phyloP scores from a whole-genome alignment of 805 yeast genomes.

The Cyberlindnera amylophila region DNA sequence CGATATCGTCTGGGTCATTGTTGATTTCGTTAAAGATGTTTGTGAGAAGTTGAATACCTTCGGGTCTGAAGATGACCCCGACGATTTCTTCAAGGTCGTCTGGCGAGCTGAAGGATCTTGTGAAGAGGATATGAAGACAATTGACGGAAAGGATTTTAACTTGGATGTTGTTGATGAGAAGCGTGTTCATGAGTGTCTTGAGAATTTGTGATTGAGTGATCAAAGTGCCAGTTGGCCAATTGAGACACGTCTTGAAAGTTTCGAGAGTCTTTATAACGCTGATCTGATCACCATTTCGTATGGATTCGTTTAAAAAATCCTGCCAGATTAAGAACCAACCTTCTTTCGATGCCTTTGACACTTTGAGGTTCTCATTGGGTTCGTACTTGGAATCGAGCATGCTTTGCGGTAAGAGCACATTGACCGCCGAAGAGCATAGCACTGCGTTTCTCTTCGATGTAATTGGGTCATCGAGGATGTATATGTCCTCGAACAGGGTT shows the following conservation, averaged over 20 bases:
- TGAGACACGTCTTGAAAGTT: slow-evolving; percentile 82
- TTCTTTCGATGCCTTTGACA: slow-evolving; percentile 62
- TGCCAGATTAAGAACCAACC: slow-evolving; percentile 91
- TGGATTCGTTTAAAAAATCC: slow-evolving; percentile 44
- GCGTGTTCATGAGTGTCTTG: slow-evolving; percentile 54
- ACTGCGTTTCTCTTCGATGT: slow-evolving; percentile 78
- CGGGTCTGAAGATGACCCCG: slow-evolving; percentile 69
- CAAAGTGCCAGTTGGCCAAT: slow-evolving; percentile 83
- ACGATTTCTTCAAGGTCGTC: slow-evolving; percentile 75
- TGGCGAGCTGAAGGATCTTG: slow-evolving; percentile 63
- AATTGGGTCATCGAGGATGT: slow-evolving; percentile 85
- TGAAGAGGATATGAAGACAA: slow-evolving; percentile 83
- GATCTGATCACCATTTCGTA: slow-evolving; percentile 37
- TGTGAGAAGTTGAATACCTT: slow-evolving; percentile 67
- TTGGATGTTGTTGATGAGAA: slow-evolving; percentile 56
- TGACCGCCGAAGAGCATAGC: slow-evolving; percentile 77
- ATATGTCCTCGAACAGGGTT: slow-evolving; percentile 89
- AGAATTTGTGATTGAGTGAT: slow-evolving; percentile 65
- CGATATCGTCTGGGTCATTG: slow-evolving; percentile 66
- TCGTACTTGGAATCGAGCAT: slow-evolving; percentile 63
- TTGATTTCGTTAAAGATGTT: slow-evolving; percentile 53
- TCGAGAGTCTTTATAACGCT: slow-evolving; percentile 67
- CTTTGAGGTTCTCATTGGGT: slow-evolving; percentile 55
- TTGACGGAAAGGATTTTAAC: slow-evolving; percentile 84
- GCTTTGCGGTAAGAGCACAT: slow-evolving; percentile 69